Percentiles rank a stretch among this genome's conserved stretches.
These are phyloP conservation scores for Metarhizium sp. DNA, from an alignment of 2,329 filamentous ascomycete genomes.

Conservation along the genomic window DNA sequence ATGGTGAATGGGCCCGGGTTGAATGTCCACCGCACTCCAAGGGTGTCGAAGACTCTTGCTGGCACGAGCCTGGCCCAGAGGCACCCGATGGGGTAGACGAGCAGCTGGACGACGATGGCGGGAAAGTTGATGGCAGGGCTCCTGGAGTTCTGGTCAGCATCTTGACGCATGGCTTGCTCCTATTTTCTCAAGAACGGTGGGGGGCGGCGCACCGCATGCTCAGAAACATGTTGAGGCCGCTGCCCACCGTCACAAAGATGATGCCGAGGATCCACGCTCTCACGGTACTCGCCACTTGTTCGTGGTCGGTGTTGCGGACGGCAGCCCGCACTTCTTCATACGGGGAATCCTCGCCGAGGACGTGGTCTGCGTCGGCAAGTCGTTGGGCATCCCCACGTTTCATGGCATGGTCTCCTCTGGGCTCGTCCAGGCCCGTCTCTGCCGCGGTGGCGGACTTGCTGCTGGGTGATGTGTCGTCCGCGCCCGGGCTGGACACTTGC, in stretches of 20 bases:
- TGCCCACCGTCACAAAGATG: conserved; percentile 31
- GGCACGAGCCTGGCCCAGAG: conserved; percentile 21
- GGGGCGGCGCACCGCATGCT: conserved; percentile 22
- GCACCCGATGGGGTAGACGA: conserved; percentile 20
- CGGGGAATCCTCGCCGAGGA: conserved; percentile 15
- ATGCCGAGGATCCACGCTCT: conserved; percentile 34
- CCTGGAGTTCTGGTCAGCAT: too few species aligned
- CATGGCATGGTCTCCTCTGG: conserved; percentile 18
- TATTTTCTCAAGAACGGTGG: too few species aligned
- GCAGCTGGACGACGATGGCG: conserved; percentile 27
- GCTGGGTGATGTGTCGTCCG: too few species aligned
- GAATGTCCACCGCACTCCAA: conserved; percentile 30
- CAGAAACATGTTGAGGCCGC: conserved; percentile 36
- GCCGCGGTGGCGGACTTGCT: not conserved
- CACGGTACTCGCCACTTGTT: conserved; percentile 22
- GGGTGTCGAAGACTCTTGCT: conserved; percentile 27
- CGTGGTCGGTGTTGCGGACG: conserved; percentile 26
- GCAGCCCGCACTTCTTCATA: conserved; percentile 12
- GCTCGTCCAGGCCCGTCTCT: conserved; percentile 15
- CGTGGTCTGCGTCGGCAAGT: conserved; percentile 19
- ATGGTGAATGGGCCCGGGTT: too few species aligned
- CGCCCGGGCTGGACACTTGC: too few species aligned
- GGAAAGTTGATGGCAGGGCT: conserved; percentile 24
- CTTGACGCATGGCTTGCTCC: too few species aligned
- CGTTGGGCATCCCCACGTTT: too few species aligned